Conservation (phyloP, 116 monocot species). For the Cymodocea nodosa region DNA sequence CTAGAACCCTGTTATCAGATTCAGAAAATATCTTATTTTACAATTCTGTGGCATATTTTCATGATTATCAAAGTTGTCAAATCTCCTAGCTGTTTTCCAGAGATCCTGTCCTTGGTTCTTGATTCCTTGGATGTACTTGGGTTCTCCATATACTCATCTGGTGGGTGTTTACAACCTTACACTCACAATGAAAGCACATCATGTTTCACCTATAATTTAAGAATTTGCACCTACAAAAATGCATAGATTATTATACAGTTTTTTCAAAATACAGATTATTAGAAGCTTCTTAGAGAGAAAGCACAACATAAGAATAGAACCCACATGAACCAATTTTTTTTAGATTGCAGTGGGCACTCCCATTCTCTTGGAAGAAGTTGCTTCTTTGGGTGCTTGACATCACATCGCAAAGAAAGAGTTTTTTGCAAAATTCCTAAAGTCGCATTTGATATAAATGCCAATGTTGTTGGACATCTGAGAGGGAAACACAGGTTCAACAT, state of each 20-base stretch:
- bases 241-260: no score
- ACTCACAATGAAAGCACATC: constrained; percentile 95
- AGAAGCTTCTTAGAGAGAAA: background rate
- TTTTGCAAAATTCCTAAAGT: constrained; percentile 99
- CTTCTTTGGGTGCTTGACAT: constrained; percentile 82
- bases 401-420: constrained; percentile 94
- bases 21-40: constrained; percentile 26
- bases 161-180: constrained; percentile 75
- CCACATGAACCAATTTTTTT: background rate
- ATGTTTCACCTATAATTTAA: constrained; percentile 94
- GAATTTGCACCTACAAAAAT: constrained; percentile 74
- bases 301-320: background rate
- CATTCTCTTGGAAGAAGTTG: constrained; percentile 96
- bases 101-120: constrained; percentile 13
- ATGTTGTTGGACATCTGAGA: background rate
- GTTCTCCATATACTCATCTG: constrained; percentile 68
- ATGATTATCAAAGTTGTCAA: constrained; percentile 11
- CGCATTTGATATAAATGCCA: constrained; percentile 51
- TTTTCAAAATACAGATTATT: no score
- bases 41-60: constrained; percentile 2
- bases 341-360: constrained; percentile 48
- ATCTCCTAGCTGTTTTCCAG: constrained; percentile 15
- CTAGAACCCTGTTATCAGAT: constrained; percentile 12
- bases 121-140: constrained; percentile 32
- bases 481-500: no score